Evolutionary conservation across 805 yeast genomes (phyloP).

Genomic region (Sungouiella thailandica): DNA sequence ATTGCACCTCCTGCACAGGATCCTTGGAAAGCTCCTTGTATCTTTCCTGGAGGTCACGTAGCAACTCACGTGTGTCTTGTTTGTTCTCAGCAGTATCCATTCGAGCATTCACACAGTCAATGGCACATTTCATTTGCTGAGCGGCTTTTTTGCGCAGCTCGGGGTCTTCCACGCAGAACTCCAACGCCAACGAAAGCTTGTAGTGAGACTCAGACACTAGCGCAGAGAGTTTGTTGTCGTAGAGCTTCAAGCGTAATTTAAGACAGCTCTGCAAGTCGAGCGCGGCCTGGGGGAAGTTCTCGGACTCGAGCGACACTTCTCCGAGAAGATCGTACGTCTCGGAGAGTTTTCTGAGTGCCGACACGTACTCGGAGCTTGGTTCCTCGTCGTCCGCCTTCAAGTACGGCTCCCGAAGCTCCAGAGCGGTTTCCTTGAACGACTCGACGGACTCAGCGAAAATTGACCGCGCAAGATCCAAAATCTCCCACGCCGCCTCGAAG

Average conservation of each 20-base stretch:
- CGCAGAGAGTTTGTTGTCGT: constrained; percentile 44
- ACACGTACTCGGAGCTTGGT: constrained; percentile 29
- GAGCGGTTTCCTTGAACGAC: constrained; percentile 8
- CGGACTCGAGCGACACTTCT: constrained; percentile 85
- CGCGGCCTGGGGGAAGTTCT: constrained; percentile 76
- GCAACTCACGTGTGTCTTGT: constrained; percentile 41
- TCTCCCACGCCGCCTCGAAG: constrained; percentile 86
- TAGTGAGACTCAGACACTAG: constrained; percentile 74
- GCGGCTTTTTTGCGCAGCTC: constrained; percentile 46
- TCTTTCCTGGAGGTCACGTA: constrained; percentile 54
- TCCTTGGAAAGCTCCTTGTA: constrained; percentile 50
- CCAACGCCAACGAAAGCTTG: constrained; percentile 74
- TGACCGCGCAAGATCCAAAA: constrained; percentile 72
- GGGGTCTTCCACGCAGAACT: constrained; percentile 56
- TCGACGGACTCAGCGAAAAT: constrained; percentile 48
- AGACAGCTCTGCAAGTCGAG: constrained; percentile 60
- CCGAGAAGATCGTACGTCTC: constrained; percentile 79
- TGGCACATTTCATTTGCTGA: constrained; percentile 51
- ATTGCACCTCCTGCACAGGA: constrained; percentile 43
- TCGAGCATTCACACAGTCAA: constrained; percentile 34
- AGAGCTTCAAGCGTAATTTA: constrained; percentile 48
- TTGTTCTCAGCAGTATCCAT: constrained; percentile 38
- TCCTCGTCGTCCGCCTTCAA: constrained; percentile 26
- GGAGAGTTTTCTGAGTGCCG: constrained; percentile 50
- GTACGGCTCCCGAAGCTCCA: constrained; percentile 19